Evolutionary conservation across 371 early-diverging fungal genomes (phyloP), one percentile per base, ranked within the genome.

Genomic region (Actinomucor elegans): DNA sequence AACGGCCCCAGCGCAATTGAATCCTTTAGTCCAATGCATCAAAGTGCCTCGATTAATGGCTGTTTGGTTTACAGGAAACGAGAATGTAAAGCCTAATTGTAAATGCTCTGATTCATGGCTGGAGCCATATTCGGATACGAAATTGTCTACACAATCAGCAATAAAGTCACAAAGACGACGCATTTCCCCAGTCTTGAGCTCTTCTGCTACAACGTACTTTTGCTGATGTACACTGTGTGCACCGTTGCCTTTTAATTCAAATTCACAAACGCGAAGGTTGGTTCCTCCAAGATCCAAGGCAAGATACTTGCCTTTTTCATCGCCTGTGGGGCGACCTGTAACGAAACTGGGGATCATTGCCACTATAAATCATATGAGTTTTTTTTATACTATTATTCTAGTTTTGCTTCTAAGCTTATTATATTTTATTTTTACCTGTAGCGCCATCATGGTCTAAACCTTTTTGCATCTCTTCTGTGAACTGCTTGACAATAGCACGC

Each of bases 241-340:
- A 46, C 88, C 81, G 38, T 93, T 50, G 2, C 47, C 52, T 17
- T 38, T 45, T 7, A 51, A 20, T 28, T 58, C 58, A 27, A 58
- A 44, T 37, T 44, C 81, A 64, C 91, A 92, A 1, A 96, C 92
- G 10, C 98, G 86, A 55, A 96, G 78, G 65, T 94, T 92, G 37
- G 94, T 92, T 43, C 96, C 96, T 41, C 96, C 98, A 18, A 96
- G 70, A 68, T 96, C 96, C 46, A 97, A 77, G 6, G 94, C 94
- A 36, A 97, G 79, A 64, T 81, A 93, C 12, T 78, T 75, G 36
- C 96, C 96, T 18, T 64, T 81, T 63, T 96, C 96, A 57, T 80
- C 59, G 28, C 94, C 94, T 12, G 83, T 86, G 7, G 95, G 95
- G 11, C 82, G 73, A 15, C 83, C 74, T 20, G 79, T 77, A 40